Percentiles rank a stretch among this genome's conserved stretches.
Conservation (phyloP, 805 yeast species). For the Teunomyces funiuensis region DNA sequence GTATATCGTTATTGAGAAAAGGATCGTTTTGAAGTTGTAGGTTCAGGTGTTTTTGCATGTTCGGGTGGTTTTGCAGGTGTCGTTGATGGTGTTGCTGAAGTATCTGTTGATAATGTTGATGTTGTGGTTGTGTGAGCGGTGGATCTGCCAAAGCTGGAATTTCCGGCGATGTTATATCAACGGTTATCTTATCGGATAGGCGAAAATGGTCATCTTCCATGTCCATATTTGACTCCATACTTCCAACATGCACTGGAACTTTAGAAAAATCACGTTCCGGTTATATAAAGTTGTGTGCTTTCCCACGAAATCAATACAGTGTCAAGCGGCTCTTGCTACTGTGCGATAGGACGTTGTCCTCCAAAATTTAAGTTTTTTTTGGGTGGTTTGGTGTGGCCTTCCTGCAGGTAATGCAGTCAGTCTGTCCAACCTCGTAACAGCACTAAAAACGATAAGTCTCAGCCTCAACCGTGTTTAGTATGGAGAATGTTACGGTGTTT, state of each 20-base stretch:
- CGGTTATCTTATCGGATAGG: neutral
- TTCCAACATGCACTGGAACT: neutral
- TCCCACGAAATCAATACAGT: neutral
- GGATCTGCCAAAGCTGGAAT: neutral
- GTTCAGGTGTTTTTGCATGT: too few relatives aligned
- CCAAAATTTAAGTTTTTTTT: neutral
- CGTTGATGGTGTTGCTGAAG: neutral
- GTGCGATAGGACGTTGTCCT: neutral
- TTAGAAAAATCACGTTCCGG: neutral
- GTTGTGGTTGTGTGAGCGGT: slow-evolving; percentile 1
- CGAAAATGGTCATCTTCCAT: neutral
- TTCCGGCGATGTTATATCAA: neutral
- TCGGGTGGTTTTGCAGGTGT: too few relatives aligned
- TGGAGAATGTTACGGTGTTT: too few relatives aligned
- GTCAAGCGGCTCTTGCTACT: neutral
- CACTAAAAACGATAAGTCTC: neutral
- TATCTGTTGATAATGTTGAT: neutral
- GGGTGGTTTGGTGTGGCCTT: neutral
- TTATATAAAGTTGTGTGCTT: neutral
- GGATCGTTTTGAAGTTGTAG: neutral
- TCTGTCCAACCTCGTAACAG: neutral
- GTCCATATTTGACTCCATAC: neutral
- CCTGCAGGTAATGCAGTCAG: neutral
- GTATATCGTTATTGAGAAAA: neutral
- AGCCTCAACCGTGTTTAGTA: neutral